phyloP scores from a whole-genome alignment of 306 rosid genomes.

The Ochetophila trinervis region DNA sequence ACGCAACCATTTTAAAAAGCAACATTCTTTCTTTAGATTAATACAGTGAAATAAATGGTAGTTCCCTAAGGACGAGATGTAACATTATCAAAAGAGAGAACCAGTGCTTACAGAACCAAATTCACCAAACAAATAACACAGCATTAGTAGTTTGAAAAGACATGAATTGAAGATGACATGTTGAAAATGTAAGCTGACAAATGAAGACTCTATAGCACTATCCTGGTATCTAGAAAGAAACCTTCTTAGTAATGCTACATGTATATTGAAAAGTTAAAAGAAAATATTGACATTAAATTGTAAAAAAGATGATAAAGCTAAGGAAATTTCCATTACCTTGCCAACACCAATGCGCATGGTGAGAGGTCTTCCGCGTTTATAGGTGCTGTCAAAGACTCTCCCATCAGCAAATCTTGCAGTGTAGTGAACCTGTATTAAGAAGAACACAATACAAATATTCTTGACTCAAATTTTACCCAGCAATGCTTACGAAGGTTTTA shows the following conservation, averaged over 20 bases:
- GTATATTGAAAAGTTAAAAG: not conserved
- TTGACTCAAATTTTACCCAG: not conserved
- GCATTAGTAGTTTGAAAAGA: not conserved
- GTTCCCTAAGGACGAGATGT: not conserved
- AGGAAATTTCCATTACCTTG: slow-evolving; percentile 45
- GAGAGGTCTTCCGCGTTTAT: slow-evolving; percentile 84
- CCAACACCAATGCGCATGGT: slow-evolving; percentile 95
- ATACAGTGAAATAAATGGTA: not conserved
- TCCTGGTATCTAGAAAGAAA: not conserved
- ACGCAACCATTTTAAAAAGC: too few relatives aligned
- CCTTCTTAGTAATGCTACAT: not conserved
- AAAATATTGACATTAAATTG: not conserved
- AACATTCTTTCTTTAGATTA: not conserved
- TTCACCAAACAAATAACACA: not conserved
- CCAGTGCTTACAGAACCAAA: not conserved
- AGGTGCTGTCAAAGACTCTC: slow-evolving; percentile 85
- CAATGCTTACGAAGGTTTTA: not conserved
- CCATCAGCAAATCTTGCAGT: slow-evolving; percentile 88
- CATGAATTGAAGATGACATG: not conserved
- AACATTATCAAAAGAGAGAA: not conserved
- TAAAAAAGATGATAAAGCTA: not conserved
- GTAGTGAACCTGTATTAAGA: slow-evolving; percentile 60
- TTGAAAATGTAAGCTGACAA: slow-evolving; percentile 2
- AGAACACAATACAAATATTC: too few relatives aligned
- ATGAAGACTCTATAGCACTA: not conserved